Evolutionary conservation across 2,329 filamentous ascomycete species (phyloP).

Genomic region (Paecilomyces variotii): DNA sequence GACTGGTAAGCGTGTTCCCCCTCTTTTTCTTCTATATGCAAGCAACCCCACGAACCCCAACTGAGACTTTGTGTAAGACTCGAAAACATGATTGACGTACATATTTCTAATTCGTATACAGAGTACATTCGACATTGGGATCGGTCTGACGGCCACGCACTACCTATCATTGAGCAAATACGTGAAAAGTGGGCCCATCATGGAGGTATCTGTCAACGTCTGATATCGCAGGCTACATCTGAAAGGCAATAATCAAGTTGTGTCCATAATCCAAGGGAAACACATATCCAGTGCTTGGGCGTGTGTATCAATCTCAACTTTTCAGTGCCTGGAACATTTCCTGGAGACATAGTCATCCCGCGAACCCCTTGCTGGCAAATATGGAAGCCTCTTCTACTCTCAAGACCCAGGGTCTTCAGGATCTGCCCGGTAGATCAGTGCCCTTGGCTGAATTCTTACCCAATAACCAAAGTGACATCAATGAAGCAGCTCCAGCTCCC

Average conservation of each 20-base stretch:
- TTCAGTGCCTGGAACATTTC: background rate
- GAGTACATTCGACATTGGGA: background rate
- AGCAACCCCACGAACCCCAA: background rate
- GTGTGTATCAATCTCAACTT: background rate
- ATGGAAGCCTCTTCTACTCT: conserved; percentile 19
- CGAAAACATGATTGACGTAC: background rate
- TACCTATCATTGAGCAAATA: conserved; percentile 1
- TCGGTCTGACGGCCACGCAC: background rate
- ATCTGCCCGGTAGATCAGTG: conserved; percentile 2
- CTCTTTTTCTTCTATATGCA: background rate
- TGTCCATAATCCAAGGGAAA: background rate
- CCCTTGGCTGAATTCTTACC: conserved; percentile 10
- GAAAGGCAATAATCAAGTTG: conserved; percentile 5
- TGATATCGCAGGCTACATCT: conserved; percentile 12
- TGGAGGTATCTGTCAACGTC: conserved; percentile 14
- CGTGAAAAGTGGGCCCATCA: conserved; percentile 16
- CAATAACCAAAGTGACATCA: background rate
- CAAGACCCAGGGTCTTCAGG: conserved; percentile 9
- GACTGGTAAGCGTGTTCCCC: background rate
- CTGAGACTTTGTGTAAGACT: background rate
- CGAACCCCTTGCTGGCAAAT: conserved; percentile 4
- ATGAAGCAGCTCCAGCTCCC: conserved; percentile 3
- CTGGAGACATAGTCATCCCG: background rate
- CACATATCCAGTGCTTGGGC: background rate
- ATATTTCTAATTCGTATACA: background rate